phyloP scores from a whole-genome alignment of 2,329 filamentous ascomycete species.

The Paracorniculantispora psalliotae region DNA sequence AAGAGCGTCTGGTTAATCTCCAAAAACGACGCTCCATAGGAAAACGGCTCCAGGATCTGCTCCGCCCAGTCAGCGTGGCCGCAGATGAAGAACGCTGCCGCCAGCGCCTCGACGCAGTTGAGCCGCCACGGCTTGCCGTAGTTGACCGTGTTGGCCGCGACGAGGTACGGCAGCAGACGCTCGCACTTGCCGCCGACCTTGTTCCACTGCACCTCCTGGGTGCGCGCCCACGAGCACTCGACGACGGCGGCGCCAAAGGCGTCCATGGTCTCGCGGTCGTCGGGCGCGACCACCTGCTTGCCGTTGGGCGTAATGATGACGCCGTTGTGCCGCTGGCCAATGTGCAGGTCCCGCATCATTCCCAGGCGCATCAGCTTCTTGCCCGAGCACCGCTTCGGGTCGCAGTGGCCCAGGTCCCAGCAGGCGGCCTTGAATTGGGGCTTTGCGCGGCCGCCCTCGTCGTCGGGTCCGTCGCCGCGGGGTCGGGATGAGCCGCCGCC shows the following conservation, averaged over 20 bases:
- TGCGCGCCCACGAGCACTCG: constrained; percentile 93
- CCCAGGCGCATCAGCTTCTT: constrained; percentile 91
- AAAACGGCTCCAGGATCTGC: constrained; percentile 75
- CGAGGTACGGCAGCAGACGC: constrained; percentile 84
- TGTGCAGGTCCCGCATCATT: constrained; percentile 85
- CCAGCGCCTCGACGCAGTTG: constrained; percentile 93
- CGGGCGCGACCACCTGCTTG: constrained; percentile 76
- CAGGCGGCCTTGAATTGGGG: constrained; percentile 84
- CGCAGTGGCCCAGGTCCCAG: constrained; percentile 97
- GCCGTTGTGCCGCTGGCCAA: constrained; percentile 87
- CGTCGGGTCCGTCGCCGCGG: constrained; percentile 39
- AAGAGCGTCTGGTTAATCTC: constrained; percentile 83
- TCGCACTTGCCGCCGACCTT: constrained; percentile 93
- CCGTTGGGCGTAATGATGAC: constrained; percentile 95
- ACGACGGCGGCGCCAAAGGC: constrained; percentile 92
- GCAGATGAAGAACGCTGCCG: constrained; percentile 89
- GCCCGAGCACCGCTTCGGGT: constrained; percentile 92
- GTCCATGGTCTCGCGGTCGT: constrained; percentile 75
- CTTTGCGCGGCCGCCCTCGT: constrained; percentile 30
- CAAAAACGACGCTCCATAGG: constrained; percentile 82
- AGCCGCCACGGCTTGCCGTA: constrained; percentile 93
- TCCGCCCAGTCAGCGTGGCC: constrained; percentile 88
- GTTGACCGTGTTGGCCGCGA: constrained; percentile 95
- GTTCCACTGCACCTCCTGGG: constrained; percentile 83
- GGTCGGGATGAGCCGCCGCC: constrained; percentile 52